These are phyloP conservation scores for Meira miltonrushii DNA, from an alignment of 1,284 basidiomycete species.

Conservation along the genomic window DNA sequence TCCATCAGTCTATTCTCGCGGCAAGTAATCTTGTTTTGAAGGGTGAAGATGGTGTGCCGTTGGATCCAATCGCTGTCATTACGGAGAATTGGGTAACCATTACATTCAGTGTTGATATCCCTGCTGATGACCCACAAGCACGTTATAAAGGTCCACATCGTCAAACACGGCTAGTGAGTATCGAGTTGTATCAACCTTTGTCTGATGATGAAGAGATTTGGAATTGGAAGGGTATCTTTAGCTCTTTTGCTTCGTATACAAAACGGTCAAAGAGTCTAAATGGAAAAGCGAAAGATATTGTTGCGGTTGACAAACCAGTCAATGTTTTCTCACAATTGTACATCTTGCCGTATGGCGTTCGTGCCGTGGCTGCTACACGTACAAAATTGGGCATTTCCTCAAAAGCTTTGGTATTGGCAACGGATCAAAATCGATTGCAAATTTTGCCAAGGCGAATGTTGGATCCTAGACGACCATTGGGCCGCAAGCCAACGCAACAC, in stretches of 20 bases:
- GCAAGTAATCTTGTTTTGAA: slow-evolving; percentile 29
- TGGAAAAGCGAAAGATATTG: not conserved
- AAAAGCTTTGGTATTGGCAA: slow-evolving; percentile 86
- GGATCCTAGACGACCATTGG: slow-evolving; percentile 73
- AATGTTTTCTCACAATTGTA: slow-evolving; percentile 66
- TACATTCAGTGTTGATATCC: slow-evolving; percentile 59
- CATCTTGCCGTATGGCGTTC: slow-evolving; percentile 62
- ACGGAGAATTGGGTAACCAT: slow-evolving; percentile 93
- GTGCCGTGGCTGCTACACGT: slow-evolving; percentile 66
- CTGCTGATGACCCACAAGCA: slow-evolving; percentile 57
- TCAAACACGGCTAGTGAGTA: slow-evolving; percentile 56
- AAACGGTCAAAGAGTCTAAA: not conserved
- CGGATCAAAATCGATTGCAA: slow-evolving; percentile 67
- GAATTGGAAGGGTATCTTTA: slow-evolving; percentile 20
- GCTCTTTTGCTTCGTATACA: slow-evolving; percentile 4
- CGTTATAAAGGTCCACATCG: slow-evolving; percentile 4
- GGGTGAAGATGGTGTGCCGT: not conserved
- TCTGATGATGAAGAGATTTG: slow-evolving; percentile 35
- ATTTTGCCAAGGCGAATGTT: slow-evolving; percentile 70
- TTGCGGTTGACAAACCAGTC: not conserved
- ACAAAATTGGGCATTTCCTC: slow-evolving; percentile 75
- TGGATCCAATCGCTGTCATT: slow-evolving; percentile 62
- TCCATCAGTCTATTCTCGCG: slow-evolving; percentile 45
- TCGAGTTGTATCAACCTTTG: slow-evolving; percentile 79
- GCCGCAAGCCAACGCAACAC: slow-evolving; percentile 67